Conservation (phyloP, 202 grass and related monocot genomes). For the Setaria italica region DNA sequence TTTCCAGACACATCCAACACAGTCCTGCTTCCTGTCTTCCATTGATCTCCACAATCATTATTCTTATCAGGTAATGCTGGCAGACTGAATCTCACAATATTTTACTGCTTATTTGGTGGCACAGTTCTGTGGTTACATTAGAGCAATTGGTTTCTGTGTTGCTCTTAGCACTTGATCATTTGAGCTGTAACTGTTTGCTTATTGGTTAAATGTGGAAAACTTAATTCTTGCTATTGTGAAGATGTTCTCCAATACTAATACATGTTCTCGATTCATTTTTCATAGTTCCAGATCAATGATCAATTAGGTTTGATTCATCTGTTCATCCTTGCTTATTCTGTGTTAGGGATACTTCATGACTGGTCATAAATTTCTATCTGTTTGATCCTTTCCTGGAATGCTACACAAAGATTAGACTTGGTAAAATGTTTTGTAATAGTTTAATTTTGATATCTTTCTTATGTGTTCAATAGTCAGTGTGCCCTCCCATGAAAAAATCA, state of each 20-base stretch:
- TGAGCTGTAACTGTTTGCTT: constrained; percentile 34
- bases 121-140: background rate
- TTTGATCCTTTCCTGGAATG: constrained; percentile 19
- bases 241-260: constrained; percentile 37
- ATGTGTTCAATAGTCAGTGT: background rate
- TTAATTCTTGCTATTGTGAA: constrained; percentile 13
- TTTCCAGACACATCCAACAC: constrained; percentile 92
- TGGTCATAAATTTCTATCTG: background rate
- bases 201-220: constrained; percentile 2
- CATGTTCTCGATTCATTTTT: constrained; percentile 6
- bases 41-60: constrained; percentile 99
- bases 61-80: constrained; percentile 87
- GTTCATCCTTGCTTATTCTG: constrained; percentile 20
- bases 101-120: constrained; percentile 30
- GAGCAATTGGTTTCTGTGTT: constrained; percentile 22
- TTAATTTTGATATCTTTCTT: constrained; percentile 6
- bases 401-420: constrained; percentile 13
- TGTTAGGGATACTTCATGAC: constrained; percentile 11
- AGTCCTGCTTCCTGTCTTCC: constrained; percentile 98
- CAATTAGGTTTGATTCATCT: constrained; percentile 24
- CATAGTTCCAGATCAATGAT: background rate
- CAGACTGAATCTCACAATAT: constrained; percentile 45
- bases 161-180: constrained; percentile 16
- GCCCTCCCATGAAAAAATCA: background rate
- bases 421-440: background rate